Base-by-base conservation (phyloP, 441 rosid species). In the Populus trichocarpa region DNA sequence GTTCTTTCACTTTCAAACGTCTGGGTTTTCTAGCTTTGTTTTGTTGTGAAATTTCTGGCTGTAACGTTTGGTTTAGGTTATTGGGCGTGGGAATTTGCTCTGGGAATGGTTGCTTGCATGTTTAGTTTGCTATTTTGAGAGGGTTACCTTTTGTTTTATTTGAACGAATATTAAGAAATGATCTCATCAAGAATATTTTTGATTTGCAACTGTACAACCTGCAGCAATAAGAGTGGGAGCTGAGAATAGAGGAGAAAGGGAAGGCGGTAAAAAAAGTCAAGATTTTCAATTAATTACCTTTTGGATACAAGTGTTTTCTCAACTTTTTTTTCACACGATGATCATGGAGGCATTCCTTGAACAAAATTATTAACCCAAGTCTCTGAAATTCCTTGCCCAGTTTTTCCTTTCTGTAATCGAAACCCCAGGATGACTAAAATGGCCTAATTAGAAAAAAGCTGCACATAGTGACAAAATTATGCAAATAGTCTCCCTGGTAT, bases 401-500 rank as follows among this genome's bases (percentile, higher is more conserved):
- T 38, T 76, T 84, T 87, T 86, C 87, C 81, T 72, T 75, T 79
- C 67, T 75, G 64, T 50, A 89, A 87, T 89, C 85, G 80, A 86
- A 82, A 76, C 32, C 78, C 83, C 65, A 40, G 77, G 70, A 53
- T 6, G 90, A 87, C 89, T 65, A 76, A 82, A 82, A 80, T 70
- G 85, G 66, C 77, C 72, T 67, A 70, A 70, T n/a, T 23, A 63
- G 67, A 32, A 77, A 87, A 87, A 90, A 85, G 86, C 88, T 83
- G 92, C 86, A 80, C 46, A 78, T 73, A 8, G 65, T 16, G 89
- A 85, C 92, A 86, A 84, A 72, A 10, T 40, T 28, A 28, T 69
- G 78, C 85, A 80, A 67, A 85, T 16, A 85, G 87, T 84, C 88
- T 79, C 65, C 42, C 65, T 71, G 14, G 75, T 81, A 86, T 82